Conservation (phyloP, 2,329 filamentous ascomycete species). For the Exophiala bonariae region DNA sequence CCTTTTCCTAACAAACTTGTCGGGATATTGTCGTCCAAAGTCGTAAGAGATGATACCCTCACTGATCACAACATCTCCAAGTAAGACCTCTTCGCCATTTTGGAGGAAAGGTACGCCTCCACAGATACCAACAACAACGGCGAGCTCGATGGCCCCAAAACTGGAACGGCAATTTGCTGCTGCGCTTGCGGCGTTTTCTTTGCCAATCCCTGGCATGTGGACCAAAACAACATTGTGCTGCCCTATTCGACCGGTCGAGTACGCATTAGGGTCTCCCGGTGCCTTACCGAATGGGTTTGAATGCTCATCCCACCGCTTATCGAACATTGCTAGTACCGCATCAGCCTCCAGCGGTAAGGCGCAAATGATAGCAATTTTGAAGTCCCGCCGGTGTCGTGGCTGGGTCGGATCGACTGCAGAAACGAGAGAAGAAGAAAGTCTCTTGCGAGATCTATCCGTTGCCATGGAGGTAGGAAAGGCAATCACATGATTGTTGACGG, state of each 20-base stretch:
- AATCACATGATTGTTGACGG: neutral
- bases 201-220: slow-evolving; percentile 23
- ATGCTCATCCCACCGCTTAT: slow-evolving; percentile 99
- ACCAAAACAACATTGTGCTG: slow-evolving; percentile 26
- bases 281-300: slow-evolving; percentile 61
- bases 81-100: slow-evolving; percentile 24
- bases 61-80: slow-evolving; percentile 36
- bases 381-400: slow-evolving; percentile 4
- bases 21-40: slow-evolving; percentile 28
- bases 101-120: neutral
- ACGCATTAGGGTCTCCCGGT: slow-evolving; percentile 12
- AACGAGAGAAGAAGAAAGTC: neutral
- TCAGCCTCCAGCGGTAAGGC: slow-evolving; percentile 9
- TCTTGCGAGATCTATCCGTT: neutral
- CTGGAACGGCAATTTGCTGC: slow-evolving; percentile 1
- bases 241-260: slow-evolving; percentile 25
- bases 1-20: slow-evolving; percentile 23
- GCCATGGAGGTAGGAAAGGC: neutral
- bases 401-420: no score
- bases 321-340: slow-evolving; percentile 52
- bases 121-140: slow-evolving; percentile 9
- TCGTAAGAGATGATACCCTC: slow-evolving; percentile 29
- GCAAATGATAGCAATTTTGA: slow-evolving; percentile 12
- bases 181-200: neutral
- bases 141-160: slow-evolving; percentile 3